phyloP scores from a whole-genome alignment of 306 rosid genomes.

The Dicorynia guianensis region DNA sequence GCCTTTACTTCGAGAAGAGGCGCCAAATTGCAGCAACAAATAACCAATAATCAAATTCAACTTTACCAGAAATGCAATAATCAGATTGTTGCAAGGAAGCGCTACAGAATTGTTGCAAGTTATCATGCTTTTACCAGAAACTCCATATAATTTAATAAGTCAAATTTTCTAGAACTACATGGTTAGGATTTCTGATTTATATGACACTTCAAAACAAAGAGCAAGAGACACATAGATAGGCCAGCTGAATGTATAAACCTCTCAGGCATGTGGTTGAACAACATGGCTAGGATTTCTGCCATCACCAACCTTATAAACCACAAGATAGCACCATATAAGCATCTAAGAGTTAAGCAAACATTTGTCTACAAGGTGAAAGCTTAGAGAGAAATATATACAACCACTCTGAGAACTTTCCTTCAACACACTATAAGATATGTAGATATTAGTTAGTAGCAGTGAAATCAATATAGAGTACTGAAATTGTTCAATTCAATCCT shows the following conservation, averaged over 20 bases:
- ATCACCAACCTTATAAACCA: not conserved
- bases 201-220: not conserved
- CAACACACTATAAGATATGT: not conserved
- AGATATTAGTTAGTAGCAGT: not conserved
- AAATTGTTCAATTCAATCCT: not conserved
- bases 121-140: no score
- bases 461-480: not conserved
- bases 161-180: no score
- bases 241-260: not conserved
- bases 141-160: no score
- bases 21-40: not conserved
- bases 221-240: not conserved
- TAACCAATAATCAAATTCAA: not conserved
- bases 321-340: not conserved
- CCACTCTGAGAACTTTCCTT: not conserved
- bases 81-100: no score
- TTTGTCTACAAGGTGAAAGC: not conserved
- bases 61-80: no score
- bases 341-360: not conserved
- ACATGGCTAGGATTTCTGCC: constrained; percentile 1
- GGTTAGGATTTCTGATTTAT: no score
- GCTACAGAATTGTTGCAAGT: not conserved
- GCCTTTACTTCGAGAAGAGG: not conserved
- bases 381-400: not conserved
- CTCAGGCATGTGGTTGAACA: not conserved